A percentile compares a stretch with the other conserved stretches of the same genome.
Conservation (phyloP, 2,329 filamentous ascomycete species). For the Fusarium xylarioides region DNA sequence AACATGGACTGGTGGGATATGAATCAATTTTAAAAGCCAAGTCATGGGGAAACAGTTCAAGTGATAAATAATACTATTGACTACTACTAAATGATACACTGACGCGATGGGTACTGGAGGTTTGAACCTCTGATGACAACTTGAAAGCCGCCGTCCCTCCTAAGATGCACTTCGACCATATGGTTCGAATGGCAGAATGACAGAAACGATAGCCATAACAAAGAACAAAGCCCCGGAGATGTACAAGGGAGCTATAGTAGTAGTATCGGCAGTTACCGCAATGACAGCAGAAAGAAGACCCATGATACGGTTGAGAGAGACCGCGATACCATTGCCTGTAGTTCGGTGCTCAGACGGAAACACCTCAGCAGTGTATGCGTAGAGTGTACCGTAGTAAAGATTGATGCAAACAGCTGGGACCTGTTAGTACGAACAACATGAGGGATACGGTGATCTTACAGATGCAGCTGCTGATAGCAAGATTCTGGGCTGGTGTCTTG, state of each 20-base stretch:
- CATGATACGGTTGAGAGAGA: slow-evolving; percentile 49
- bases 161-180: slow-evolving; percentile 49
- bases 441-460: accelerated
- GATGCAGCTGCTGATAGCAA: background rate
- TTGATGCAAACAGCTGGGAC: slow-evolving; percentile 67
- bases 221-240: slow-evolving; percentile 72
- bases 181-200: slow-evolving; percentile 72
- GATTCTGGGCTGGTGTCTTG: background rate
- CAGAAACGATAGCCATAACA: slow-evolving; percentile 65
- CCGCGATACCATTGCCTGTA: slow-evolving; percentile 56
- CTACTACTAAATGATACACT: too few species aligned
- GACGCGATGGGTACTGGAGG: accelerated
- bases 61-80: too few species aligned
- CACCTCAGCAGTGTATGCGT: slow-evolving; percentile 70
- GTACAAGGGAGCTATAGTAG: slow-evolving; percentile 70
- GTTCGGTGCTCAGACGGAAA: slow-evolving; percentile 72
- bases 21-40: slow-evolving; percentile 4
- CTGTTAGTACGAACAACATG: accelerated
- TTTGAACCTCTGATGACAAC: accelerated
- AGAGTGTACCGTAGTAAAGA: slow-evolving; percentile 75
- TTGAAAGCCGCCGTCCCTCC: too few species aligned
- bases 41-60: accelerated
- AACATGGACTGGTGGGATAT: slow-evolving; percentile 28
- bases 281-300: slow-evolving; percentile 18
- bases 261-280: slow-evolving; percentile 63